A percentile compares a stretch with the other conserved stretches of the same genome.
These are phyloP conservation scores for Neohortaea acidophila DNA, from an alignment of 495 filamentous ascomycete species.

Conservation along the genomic window DNA sequence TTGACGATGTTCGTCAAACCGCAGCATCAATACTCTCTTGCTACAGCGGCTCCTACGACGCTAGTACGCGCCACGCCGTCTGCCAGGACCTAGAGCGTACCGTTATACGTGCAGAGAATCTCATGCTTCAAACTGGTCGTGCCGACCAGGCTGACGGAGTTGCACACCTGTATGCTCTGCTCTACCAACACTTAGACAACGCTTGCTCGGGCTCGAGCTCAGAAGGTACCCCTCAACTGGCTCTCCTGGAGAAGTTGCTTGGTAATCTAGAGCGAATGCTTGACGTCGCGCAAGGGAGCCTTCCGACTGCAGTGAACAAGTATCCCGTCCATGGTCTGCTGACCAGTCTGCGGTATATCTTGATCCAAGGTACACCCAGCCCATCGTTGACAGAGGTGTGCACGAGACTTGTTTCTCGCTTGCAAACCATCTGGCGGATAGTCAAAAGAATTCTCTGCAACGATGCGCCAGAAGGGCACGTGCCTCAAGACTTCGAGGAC, in stretches of 20 bases:
- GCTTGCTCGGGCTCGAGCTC: neutral
- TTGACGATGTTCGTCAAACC: conserved; percentile 70
- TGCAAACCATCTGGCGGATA: conserved; percentile 53
- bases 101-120: conserved; percentile 38
- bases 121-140: conserved; percentile 48
- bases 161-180: conserved; percentile 36
- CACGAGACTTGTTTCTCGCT: conserved; percentile 36
- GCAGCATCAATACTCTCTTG: conserved; percentile 40
- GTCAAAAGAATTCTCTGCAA: conserved; percentile 67
- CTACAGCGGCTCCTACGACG: conserved; percentile 1
- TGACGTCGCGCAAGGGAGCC: conserved; percentile 13
- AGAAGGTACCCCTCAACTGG: neutral
- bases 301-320: conserved; percentile 19
- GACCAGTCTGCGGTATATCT: conserved; percentile 31
- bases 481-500: conserved; percentile 57
- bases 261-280: conserved; percentile 17
- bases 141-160: conserved; percentile 80
- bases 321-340: conserved; percentile 30
- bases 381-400: neutral
- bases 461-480: conserved; percentile 80
- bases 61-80: neutral
- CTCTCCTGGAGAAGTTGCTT: conserved; percentile 12
- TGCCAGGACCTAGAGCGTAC: conserved; percentile 15
- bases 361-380: conserved; percentile 6
- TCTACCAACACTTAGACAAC: neutral